Base-by-base conservation (phyloP, 352 stramenopile genomes). In the Pythium insidiosum region DNA sequence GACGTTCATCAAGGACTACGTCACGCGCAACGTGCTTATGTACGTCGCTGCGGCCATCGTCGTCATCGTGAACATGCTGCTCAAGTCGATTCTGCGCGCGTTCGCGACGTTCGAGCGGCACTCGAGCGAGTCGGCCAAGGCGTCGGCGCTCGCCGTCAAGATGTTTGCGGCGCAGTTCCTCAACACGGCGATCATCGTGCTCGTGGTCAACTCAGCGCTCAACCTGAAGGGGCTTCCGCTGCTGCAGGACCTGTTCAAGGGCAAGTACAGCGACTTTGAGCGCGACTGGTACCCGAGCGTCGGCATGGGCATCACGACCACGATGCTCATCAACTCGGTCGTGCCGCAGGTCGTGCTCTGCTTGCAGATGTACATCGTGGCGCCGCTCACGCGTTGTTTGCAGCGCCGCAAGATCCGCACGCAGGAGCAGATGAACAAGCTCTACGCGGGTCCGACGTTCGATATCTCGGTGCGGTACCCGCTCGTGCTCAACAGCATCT, bases 271-370 rank as follows among this genome's bases (percentile, higher is more conserved):
- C 3, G 82, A 94, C 50, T 92, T 94, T 55, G 70, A 90, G 43
- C 79, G 80, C 29, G 68, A 85, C 5, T 94, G 82, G 82, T 94
- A 92, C 56, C 74, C 77, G 11, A 88, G 63, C 5, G 82, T 94
- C n/a, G 82, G 82, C 26, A 86, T 90, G 58, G 79, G 75, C 23
- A 80, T 94, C 50, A 87, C 82, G 0, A 85, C 77, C 61, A 90
- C 79, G 5, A 94, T 94, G 82, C 52, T 89, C 34, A 75, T 92
- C 52, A 94, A 94, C 53, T 72, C 78, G 0, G 56, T 90, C 20
- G 56, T 77, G 18, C 78, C 79, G 0, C 79, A 91, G n/a, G 18
- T 64, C 4, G 41, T 75, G n/a, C 54, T 88, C 7, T 57, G 78
- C 16, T 22, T 86, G 7, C 61, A 86, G 18, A 63, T 87, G 52